A percentile compares a stretch with the other conserved stretches of the same genome.
phyloP scores from a whole-genome alignment of 176 grass and related monocot species.

The Hyparrhenia diplandra region DNA sequence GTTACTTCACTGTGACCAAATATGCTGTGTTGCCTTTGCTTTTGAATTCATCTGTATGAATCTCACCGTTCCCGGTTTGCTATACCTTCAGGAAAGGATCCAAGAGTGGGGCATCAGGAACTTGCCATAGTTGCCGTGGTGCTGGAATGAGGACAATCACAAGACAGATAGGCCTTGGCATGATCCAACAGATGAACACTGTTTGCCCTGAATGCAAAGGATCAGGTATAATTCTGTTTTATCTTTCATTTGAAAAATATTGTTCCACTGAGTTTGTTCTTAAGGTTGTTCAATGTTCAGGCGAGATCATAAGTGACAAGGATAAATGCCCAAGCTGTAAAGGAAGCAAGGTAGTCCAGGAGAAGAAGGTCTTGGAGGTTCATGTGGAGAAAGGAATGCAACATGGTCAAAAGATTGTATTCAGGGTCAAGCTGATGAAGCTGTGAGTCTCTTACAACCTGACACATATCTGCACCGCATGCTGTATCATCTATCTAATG shows the following conservation, averaged over 20 bases:
- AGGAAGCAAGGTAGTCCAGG: constrained; percentile 65
- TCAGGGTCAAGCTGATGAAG: constrained; percentile 99
- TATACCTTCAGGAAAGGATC: constrained; percentile 72
- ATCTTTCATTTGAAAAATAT: constrained; percentile 8
- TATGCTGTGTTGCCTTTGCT: neutral
- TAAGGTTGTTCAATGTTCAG: constrained; percentile 31
- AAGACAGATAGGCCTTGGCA: constrained; percentile 82
- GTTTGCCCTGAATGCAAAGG: constrained; percentile 89
- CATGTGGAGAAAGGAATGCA: constrained; percentile 98
- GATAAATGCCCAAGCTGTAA: constrained; percentile 80
- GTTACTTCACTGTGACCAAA: neutral
- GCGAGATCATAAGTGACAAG: constrained; percentile 89
- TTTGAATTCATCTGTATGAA: neutral
- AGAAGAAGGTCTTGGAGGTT: constrained; percentile 92
- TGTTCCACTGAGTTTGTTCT: constrained; percentile 8
- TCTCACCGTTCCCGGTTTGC: constrained; percentile 20
- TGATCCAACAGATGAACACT: constrained; percentile 97
- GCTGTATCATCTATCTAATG: neutral
- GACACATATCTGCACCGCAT: neutral
- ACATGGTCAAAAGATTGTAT: constrained; percentile 91
- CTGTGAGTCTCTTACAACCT: constrained; percentile 44
- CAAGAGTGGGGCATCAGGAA: constrained; percentile 75
- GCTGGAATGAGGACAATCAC: constrained; percentile 77
- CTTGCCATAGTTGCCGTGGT: constrained; percentile 71
- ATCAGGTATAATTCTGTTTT: constrained; percentile 42